Percentiles rank a stretch among this genome's conserved stretches.
These are phyloP conservation scores for Paracamarosporium sp. DNA, from an alignment of 2,329 filamentous ascomycete species.

Conservation along the genomic window DNA sequence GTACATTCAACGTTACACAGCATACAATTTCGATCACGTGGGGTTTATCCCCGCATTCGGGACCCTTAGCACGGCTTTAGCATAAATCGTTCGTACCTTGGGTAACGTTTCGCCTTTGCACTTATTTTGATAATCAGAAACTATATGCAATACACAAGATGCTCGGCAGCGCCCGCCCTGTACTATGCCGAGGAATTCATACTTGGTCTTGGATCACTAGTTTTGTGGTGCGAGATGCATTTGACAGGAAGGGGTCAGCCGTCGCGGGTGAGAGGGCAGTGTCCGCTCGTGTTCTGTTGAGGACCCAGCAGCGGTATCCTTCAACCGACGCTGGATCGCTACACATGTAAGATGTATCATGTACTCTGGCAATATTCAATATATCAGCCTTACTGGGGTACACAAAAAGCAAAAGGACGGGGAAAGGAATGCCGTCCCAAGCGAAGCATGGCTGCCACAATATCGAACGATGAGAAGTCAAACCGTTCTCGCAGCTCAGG, in stretches of 20 bases:
- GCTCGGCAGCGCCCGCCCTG: conserved; percentile 4
- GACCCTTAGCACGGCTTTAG: not conserved
- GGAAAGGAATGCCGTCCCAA: not conserved
- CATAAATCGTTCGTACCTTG: not conserved
- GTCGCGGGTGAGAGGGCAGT: not conserved
- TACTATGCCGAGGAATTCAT: not conserved
- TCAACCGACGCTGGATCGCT: not conserved
- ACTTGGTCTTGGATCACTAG: not conserved
- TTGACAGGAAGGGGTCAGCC: conserved; percentile 3
- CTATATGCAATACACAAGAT: conserved; percentile 1
- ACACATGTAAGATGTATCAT: not conserved
- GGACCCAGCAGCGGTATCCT: not conserved
- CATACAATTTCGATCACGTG: conserved; percentile 11
- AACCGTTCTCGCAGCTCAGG: not conserved
- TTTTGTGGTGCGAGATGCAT: not conserved
- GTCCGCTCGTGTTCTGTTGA: conserved; percentile 3
- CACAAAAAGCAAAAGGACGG: not conserved
- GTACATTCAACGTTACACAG: conserved; percentile 5
- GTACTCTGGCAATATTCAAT: not conserved
- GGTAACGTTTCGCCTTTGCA: conserved; percentile 7
- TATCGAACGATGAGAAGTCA: not conserved
- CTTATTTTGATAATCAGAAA: not conserved
- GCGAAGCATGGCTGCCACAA: not conserved
- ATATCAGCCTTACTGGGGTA: not conserved
- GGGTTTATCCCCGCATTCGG: not conserved